A percentile compares a stretch with the other conserved stretches of the same genome.
phyloP scores from a whole-genome alignment of 208 protist genomes.

The Leishmania major region DNA sequence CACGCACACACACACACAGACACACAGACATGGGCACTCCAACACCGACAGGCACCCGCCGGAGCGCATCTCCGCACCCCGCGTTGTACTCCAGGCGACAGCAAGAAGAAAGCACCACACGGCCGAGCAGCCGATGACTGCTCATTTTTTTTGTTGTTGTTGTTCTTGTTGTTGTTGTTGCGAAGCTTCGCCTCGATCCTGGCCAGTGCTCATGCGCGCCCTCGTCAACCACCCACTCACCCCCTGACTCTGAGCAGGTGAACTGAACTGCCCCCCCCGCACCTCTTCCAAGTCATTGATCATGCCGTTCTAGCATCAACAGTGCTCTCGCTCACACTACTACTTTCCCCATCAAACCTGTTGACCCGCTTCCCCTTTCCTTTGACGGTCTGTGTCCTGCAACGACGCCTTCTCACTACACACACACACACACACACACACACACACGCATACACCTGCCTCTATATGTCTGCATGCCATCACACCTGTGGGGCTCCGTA shows the following conservation, averaged over 20 bases:
- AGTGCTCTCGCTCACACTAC: background rate
- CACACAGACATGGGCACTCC: background rate
- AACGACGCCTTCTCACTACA: background rate
- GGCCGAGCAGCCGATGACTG: background rate
- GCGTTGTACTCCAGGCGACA: background rate
- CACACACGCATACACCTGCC: background rate
- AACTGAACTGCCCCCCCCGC: background rate
- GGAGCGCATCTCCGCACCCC: background rate
- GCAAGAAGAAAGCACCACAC: background rate
- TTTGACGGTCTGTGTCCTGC: background rate
- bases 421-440: background rate
- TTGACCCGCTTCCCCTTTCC: background rate
- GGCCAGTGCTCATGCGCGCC: background rate
- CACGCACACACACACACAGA: conserved; percentile 1
- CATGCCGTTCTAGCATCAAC: background rate
- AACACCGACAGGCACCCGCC: background rate
- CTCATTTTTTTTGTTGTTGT: no score
- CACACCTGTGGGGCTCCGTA: background rate
- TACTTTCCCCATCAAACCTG: background rate
- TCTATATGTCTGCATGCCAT: background rate
- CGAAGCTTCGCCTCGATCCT: background rate
- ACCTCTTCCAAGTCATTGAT: background rate
- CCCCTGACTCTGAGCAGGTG: background rate
- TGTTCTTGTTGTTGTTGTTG: no score
- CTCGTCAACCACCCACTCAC: background rate